These are phyloP conservation scores for Dioszegia hungarica DNA, from an alignment of 768 basidiomycete species.

Conservation along the genomic window DNA sequence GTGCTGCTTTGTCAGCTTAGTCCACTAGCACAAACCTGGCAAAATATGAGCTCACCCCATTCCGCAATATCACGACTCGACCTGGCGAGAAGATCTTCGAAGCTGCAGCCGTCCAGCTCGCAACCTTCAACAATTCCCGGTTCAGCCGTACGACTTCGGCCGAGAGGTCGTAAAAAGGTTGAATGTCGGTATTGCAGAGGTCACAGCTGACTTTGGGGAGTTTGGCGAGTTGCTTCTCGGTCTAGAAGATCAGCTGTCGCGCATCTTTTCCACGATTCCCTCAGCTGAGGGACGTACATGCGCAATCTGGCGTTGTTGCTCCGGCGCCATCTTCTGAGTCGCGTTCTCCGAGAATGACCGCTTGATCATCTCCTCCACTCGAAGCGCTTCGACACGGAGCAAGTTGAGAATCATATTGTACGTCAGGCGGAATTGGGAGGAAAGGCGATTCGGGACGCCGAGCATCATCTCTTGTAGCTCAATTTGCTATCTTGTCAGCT, in stretches of 20 bases:
- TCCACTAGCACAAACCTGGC: too few species aligned
- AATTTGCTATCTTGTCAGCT: constrained; percentile 56
- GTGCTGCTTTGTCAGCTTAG: constrained; percentile 55
- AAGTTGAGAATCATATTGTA: constrained; percentile 99
- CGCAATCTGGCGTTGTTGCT: constrained; percentile 80
- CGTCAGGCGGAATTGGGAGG: constrained; percentile 93
- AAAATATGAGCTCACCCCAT: constrained; percentile 58
- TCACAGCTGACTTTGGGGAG: constrained; percentile 66
- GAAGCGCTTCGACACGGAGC: constrained; percentile 87
- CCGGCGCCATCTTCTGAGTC: constrained; percentile 83
- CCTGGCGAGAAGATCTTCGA: constrained; percentile 66
- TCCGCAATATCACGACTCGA: constrained; percentile 74
- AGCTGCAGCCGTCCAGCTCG: constrained; percentile 60
- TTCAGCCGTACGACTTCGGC: constrained; percentile 62
- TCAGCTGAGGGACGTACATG: constrained; percentile 57
- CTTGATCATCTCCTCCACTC: constrained; percentile 99
- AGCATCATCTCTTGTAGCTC: constrained; percentile 83
- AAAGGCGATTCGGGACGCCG: constrained; percentile 83
- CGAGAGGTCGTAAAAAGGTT: constrained; percentile 68
- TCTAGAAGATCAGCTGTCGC: constrained; percentile 53
- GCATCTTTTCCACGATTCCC: not conserved
- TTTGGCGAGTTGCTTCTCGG: constrained; percentile 62
- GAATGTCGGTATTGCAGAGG: constrained; percentile 67
- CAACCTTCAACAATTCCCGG: constrained; percentile 60
- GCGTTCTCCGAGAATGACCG: constrained; percentile 97